Percentiles rank a stretch among this genome's conserved stretches.
Evolutionary conservation across 2,329 filamentous ascomycete species (phyloP).

Genomic region (Exophiala viscosa): DNA sequence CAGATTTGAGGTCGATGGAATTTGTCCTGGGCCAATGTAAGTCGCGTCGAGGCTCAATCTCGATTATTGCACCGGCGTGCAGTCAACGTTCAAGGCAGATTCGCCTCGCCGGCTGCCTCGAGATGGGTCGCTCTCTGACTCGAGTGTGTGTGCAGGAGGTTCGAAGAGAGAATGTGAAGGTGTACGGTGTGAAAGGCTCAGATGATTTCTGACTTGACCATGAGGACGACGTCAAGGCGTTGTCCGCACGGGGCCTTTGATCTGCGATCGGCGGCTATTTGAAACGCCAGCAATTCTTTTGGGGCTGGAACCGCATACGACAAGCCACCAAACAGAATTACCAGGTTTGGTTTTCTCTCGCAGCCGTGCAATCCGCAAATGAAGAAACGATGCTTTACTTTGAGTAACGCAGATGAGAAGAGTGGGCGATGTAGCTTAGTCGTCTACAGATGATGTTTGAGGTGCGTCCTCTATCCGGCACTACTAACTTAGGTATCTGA

Average conservation of each 20-base stretch:
- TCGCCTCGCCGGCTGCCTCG: slow-evolving; percentile 6
- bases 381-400: background rate
- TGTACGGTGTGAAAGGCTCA: background rate
- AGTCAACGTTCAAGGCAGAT: slow-evolving; percentile 5
- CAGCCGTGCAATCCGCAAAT: too few relatives aligned
- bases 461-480: too few relatives aligned
- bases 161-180: background rate
- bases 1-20: background rate
- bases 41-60: background rate
- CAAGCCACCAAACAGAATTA: background rate
- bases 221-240: slow-evolving; percentile 19
- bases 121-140: background rate
- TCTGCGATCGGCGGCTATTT: slow-evolving; percentile 25
- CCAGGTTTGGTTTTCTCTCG: too few relatives aligned
- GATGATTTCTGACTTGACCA: slow-evolving; percentile 6
- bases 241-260: slow-evolving; percentile 10
- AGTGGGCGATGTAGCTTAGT: too few relatives aligned
- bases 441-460: too few relatives aligned
- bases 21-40: background rate
- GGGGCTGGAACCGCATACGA: background rate
- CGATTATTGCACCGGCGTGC: slow-evolving; percentile 12
- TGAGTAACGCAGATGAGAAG: too few relatives aligned
- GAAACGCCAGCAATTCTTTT: slow-evolving; percentile 15
- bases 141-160: too few relatives aligned
- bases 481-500: too few relatives aligned